These are phyloP conservation scores for Lentinula raphanica DNA, from an alignment of 768 basidiomycete genomes.

Conservation along the genomic window DNA sequence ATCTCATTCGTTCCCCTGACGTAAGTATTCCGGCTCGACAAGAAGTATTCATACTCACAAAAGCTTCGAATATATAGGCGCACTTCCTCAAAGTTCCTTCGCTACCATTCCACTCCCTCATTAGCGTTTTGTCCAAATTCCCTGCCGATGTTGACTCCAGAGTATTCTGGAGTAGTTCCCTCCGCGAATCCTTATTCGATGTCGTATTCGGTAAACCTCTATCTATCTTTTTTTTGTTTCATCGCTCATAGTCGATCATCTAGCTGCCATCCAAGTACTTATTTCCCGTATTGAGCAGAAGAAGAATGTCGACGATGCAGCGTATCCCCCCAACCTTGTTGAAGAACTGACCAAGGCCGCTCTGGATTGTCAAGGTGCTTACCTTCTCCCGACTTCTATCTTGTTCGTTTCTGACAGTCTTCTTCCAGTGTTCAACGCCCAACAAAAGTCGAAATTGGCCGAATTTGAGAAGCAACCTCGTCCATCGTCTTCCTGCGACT, in stretches of 20 bases:
- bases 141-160: slow-evolving; percentile 71
- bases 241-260: slow-evolving; percentile 29
- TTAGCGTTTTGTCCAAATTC: slow-evolving; percentile 73
- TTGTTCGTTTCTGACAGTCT: slow-evolving; percentile 3
- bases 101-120: slow-evolving; percentile 75
- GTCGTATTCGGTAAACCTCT: slow-evolving; percentile 35
- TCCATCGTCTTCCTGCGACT: neutral
- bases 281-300: slow-evolving; percentile 37
- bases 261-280: slow-evolving; percentile 57
- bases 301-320: slow-evolving; percentile 29
- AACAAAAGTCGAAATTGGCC: slow-evolving; percentile 46
- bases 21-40: slow-evolving; percentile 37
- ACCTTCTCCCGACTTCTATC: neutral
- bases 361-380: slow-evolving; percentile 60
- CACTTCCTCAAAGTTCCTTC: slow-evolving; percentile 85
- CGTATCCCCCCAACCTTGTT: slow-evolving; percentile 38
- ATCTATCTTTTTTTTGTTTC: slow-evolving; percentile 21
- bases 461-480: slow-evolving; percentile 24
- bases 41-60: neutral
- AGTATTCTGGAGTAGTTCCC: slow-evolving; percentile 62
- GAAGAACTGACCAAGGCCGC: slow-evolving; percentile 40
- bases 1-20: slow-evolving; percentile 73
- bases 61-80: slow-evolving; percentile 41
- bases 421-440: slow-evolving; percentile 57
- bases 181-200: slow-evolving; percentile 59